These are phyloP conservation scores for Dimocarpus longan DNA, from an alignment of 345 rosid genomes.

Conservation along the genomic window DNA sequence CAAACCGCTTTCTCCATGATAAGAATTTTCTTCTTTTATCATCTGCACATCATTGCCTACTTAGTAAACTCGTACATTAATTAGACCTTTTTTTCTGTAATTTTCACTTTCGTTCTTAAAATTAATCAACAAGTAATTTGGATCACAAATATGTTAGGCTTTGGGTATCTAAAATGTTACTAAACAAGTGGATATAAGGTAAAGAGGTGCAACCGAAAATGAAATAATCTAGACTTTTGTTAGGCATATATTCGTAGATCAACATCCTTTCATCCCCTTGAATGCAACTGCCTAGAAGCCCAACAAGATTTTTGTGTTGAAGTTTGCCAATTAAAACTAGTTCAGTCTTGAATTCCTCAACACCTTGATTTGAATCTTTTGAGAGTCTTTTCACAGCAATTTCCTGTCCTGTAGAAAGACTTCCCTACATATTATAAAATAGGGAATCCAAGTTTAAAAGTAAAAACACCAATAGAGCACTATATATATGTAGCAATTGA, in stretches of 20 bases:
- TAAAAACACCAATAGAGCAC: background rate
- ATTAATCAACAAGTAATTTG: background rate
- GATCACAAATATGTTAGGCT: background rate
- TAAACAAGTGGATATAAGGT: background rate
- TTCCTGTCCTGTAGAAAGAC: slow-evolving; percentile 32
- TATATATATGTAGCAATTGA: background rate
- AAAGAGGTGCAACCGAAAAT: slow-evolving; percentile 32
- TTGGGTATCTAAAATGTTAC: background rate
- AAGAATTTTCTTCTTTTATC: slow-evolving; percentile 24
- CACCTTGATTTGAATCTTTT: slow-evolving; percentile 39
- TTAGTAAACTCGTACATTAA: no score
- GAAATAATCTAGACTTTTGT: slow-evolving; percentile 38
- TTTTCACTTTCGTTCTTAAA: background rate
- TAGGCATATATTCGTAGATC: slow-evolving; percentile 39
- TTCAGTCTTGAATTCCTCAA: slow-evolving; percentile 41
- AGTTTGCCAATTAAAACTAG: slow-evolving; percentile 38
- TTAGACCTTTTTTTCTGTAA: background rate
- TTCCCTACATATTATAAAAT: slow-evolving; percentile 19
- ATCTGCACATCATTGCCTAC: slow-evolving; percentile 28
- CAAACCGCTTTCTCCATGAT: slow-evolving; percentile 26
- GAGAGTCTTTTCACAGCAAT: slow-evolving; percentile 50
- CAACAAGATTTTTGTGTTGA: slow-evolving; percentile 49
- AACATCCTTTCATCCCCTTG: slow-evolving; percentile 37
- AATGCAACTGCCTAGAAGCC: slow-evolving; percentile 40
- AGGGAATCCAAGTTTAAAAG: background rate